Conservation (phyloP, 768 basidiomycete genomes). For the Auricularia auricula-judae region DNA sequence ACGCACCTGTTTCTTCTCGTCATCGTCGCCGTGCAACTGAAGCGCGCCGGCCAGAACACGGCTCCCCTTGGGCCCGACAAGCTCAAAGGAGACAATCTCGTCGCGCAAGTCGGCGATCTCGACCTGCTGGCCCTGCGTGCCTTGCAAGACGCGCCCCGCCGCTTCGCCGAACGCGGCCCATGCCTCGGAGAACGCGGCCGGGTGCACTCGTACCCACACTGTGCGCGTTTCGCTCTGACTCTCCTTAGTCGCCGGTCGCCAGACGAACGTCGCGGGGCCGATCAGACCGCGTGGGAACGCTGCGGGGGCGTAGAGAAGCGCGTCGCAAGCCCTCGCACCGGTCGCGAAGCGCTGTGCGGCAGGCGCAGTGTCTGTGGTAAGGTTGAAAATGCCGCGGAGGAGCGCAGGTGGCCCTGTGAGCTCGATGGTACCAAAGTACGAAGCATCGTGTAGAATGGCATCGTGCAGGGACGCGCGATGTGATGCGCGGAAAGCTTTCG, state of each 20-base stretch:
- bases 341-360: conserved; percentile 51
- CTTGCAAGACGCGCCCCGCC: conserved; percentile 19
- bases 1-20: background rate
- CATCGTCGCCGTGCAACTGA: background rate
- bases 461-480: conserved; percentile 80
- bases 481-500: conserved; percentile 86
- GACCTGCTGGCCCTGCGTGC: conserved; percentile 21
- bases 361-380: conserved; percentile 52
- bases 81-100: conserved; percentile 71
- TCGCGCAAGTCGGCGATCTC: conserved; percentile 64
- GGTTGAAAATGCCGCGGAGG: conserved; percentile 39
- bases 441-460: conserved; percentile 82
- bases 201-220: conserved; percentile 76
- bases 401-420: conserved; percentile 51
- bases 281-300: conserved; percentile 62
- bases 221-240: conserved; percentile 18
- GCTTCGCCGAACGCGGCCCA: conserved; percentile 40
- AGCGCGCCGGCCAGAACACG: conserved; percentile 42
- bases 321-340: conserved; percentile 58
- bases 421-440: conserved; percentile 71
- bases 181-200: conserved; percentile 50
- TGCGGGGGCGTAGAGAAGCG: conserved; percentile 50
- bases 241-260: conserved; percentile 37
- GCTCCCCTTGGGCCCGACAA: conserved; percentile 77
- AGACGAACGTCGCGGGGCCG: conserved; percentile 62